A percentile compares a stretch with the other conserved stretches of the same genome.
Conservation (phyloP, 306 rosid species). For the Cajanus cajan region DNA sequence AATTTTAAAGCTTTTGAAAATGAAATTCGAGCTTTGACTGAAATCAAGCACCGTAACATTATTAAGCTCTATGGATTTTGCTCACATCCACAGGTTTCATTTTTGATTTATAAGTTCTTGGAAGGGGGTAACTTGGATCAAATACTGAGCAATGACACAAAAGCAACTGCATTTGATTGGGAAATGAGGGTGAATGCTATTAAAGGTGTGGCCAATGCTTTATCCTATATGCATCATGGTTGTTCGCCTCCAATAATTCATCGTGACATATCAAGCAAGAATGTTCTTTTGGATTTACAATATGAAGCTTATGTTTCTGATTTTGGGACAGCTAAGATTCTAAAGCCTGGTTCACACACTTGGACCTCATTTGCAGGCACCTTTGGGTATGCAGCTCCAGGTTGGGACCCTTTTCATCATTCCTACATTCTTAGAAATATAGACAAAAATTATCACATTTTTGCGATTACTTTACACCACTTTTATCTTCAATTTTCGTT, state of each 20-base stretch:
- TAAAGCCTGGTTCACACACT: neutral
- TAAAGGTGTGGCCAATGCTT: constrained; percentile 33
- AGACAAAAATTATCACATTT: neutral
- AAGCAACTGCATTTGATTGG: constrained; percentile 27
- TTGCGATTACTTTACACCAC: neutral
- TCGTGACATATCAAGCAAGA: constrained; percentile 27
- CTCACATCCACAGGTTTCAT: constrained; percentile 5
- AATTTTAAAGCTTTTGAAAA: neutral
- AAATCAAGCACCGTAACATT: constrained; percentile 20
- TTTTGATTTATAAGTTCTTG: constrained; percentile 22
- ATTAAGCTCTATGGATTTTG: constrained; percentile 29
- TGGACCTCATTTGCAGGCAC: constrained; percentile 28
- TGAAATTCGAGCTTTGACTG: constrained; percentile 14
- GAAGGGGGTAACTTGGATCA: constrained; percentile 28
- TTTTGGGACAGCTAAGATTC: constrained; percentile 23
- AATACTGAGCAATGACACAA: neutral
- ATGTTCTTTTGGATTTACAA: neutral
- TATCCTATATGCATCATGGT: constrained; percentile 24
- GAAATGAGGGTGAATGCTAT: constrained; percentile 22
- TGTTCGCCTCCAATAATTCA: constrained; percentile 24
- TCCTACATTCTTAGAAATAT: too few species aligned
- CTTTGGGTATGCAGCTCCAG: constrained; percentile 35
- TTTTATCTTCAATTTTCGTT: neutral
- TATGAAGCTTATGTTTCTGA: constrained; percentile 28
- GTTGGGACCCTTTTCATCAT: neutral